phyloP scores from a whole-genome alignment of 2,329 filamentous ascomycete genomes.

The Trichoderma afroharzianum region DNA sequence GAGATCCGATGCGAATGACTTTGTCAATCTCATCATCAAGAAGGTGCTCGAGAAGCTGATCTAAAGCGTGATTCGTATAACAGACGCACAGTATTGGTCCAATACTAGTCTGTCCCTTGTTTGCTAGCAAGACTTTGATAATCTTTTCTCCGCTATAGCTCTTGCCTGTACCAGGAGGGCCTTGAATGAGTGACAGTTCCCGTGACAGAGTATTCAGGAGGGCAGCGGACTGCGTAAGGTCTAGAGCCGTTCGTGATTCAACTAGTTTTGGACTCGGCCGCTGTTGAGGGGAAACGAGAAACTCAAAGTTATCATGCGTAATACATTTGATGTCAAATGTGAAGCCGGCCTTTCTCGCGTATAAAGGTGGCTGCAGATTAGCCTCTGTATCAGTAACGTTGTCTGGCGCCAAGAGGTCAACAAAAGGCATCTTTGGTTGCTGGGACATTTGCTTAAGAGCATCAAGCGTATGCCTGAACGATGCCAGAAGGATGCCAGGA shows the following conservation, averaged over 20 bases:
- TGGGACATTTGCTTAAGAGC: constrained; percentile 52
- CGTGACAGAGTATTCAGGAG: constrained; percentile 51
- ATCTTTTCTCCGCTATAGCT: constrained; percentile 57
- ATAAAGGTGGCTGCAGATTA: constrained; percentile 45
- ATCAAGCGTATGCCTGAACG: constrained; percentile 55
- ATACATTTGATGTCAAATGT: constrained; percentile 33
- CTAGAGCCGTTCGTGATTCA: constrained; percentile 43
- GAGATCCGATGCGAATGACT: constrained; percentile 60
- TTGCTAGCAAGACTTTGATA: constrained; percentile 51
- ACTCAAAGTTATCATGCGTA: constrained; percentile 2
- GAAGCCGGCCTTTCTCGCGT: constrained; percentile 48
- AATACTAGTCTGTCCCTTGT: constrained; percentile 36
- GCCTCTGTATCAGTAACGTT: constrained; percentile 20
- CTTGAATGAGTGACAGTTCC: constrained; percentile 61
- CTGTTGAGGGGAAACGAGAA: constrained; percentile 24
- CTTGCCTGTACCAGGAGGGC: constrained; percentile 69
- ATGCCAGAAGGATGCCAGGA: constrained; percentile 54
- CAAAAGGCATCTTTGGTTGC: constrained; percentile 45
- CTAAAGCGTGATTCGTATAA: constrained; percentile 40
- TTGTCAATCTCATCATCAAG: constrained; percentile 38
- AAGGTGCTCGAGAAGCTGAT: constrained; percentile 49
- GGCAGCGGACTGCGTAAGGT: constrained; percentile 48
- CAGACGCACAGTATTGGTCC: constrained; percentile 52
- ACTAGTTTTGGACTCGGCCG: constrained; percentile 25
- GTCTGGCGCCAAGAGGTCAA: constrained; percentile 41